A percentile compares a stretch with the other conserved stretches of the same genome.
These are phyloP conservation scores for Paramecium primaurelia DNA, from an alignment of 73 alveolate genomes.

Conservation along the genomic window DNA sequence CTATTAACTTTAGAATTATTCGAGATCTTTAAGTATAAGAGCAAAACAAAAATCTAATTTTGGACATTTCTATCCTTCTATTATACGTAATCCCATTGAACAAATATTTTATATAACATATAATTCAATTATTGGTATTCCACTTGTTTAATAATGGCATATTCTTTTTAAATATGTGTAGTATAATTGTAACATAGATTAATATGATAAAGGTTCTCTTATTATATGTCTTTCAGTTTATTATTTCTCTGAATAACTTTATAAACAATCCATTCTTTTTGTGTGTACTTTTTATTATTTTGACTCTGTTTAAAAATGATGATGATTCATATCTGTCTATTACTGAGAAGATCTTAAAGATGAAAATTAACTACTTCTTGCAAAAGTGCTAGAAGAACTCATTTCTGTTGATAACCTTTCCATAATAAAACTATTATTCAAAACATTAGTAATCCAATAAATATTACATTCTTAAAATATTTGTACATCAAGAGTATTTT, in stretches of 20 bases:
- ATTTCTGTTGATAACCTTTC: conserved; percentile 46
- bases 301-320: not conserved
- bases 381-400: conserved; percentile 49
- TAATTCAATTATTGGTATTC: not conserved
- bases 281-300: not conserved
- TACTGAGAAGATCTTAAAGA: not conserved
- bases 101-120: conserved; percentile 10
- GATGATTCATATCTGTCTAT: not conserved
- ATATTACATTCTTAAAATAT: conserved; percentile 29
- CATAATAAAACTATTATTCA: not conserved
- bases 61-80: conserved; percentile 20
- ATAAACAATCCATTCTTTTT: conserved; percentile 22
- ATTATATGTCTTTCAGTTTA: not conserved
- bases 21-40: conserved; percentile 4
- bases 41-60: not conserved
- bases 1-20: not conserved
- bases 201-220: conserved; percentile 36
- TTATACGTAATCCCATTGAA: not conserved
- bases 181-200: conserved; percentile 6
- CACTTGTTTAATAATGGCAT: not conserved
- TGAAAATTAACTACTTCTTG: not conserved
- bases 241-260: conserved; percentile 9
- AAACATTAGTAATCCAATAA: not conserved
- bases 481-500: not conserved
- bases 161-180: conserved; percentile 13